A percentile compares a stretch with the other conserved stretches of the same genome.
phyloP scores from a whole-genome alignment of 2,329 filamentous ascomycete species.

The Xylariaceae sp. region DNA sequence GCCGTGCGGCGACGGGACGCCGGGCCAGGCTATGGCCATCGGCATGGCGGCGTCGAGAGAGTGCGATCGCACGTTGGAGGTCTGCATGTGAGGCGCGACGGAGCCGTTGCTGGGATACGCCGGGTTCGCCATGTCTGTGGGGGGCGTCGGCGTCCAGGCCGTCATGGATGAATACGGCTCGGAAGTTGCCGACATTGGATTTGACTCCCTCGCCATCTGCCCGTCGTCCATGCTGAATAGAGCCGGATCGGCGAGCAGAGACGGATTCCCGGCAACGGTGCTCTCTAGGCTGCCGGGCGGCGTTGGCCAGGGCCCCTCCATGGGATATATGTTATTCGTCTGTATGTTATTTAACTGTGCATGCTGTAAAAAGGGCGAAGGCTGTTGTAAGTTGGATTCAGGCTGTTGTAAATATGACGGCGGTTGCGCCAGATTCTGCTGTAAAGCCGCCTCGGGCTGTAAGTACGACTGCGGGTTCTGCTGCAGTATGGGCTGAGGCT shows the following conservation, averaged over 20 bases:
- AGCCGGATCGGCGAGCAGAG: conserved; percentile 35
- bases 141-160: conserved; percentile 41
- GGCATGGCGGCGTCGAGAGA: conserved; percentile 38
- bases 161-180: conserved; percentile 38
- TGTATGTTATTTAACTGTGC: background rate
- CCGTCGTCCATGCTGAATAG: conserved; percentile 32
- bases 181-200: conserved; percentile 27
- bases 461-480: background rate
- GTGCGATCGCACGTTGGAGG: conserved; percentile 33
- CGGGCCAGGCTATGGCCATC: conserved; percentile 19
- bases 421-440: too few species aligned
- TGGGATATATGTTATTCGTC: conserved; percentile 34
- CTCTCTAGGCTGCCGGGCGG: conserved; percentile 36
- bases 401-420: background rate
- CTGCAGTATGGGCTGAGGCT: background rate
- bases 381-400: background rate
- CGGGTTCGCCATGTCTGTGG: conserved; percentile 34
- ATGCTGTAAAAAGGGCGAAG: background rate
- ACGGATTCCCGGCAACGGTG: conserved; percentile 34
- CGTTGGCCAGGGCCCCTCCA: conserved; percentile 39
- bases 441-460: background rate
- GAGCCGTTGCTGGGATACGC: conserved; percentile 34
- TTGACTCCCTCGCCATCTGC: conserved; percentile 22
- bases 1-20: conserved; percentile 31
- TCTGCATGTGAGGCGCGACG: conserved; percentile 30